Evolutionary conservation across 164 flowering plant species (phyloP).

Genomic region (Stephania yunnanensis): DNA sequence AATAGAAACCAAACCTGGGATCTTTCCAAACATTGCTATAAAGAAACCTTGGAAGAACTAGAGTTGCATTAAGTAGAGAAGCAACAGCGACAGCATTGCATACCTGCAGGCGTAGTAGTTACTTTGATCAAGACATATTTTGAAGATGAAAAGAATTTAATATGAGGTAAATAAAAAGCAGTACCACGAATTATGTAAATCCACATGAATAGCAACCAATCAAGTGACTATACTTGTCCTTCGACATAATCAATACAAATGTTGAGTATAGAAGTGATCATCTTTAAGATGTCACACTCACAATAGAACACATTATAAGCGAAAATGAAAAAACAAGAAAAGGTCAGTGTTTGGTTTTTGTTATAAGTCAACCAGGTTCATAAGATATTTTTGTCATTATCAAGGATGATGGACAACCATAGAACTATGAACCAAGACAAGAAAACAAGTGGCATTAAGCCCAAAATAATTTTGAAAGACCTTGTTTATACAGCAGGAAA

Average conservation of each 20-base stretch:
- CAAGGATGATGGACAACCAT: no score
- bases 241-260: not conserved
- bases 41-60: conserved; percentile 85
- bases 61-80: conserved; percentile 88
- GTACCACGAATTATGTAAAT: not conserved
- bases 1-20: conserved; percentile 56
- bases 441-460: no score
- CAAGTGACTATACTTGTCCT: not conserved
- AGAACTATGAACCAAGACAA: no score
- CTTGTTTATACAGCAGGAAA: conserved; percentile 4
- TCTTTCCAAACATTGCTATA: conserved; percentile 99
- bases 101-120: conserved; percentile 44
- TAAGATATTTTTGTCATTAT: no score
- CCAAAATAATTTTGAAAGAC: not conserved
- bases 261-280: not conserved
- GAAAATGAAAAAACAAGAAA: no score
- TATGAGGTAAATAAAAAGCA: not conserved
- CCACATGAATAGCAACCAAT: not conserved
- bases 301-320: not conserved
- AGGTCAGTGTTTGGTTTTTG: no score
- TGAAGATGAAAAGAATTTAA: not conserved
- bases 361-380: no score
- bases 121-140: conserved; percentile 2
- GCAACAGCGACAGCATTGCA: conserved; percentile 97
- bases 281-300: not conserved